These are phyloP conservation scores for Aphanomyces stellatus DNA, from an alignment of 352 stramenopile species.

Conservation along the genomic window DNA sequence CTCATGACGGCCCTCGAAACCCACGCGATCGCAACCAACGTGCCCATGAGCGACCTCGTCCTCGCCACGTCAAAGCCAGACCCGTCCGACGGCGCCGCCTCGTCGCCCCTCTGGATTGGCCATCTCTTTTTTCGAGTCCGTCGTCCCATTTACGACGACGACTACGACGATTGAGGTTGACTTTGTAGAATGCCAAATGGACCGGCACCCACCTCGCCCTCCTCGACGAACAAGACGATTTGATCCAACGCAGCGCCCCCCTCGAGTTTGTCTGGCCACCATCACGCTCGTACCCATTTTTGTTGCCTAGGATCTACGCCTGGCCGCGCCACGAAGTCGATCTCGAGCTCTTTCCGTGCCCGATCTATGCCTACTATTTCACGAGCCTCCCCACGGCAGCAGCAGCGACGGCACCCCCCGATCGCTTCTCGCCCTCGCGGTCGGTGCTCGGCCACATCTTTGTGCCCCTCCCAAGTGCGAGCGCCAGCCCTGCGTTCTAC, in stretches of 20 bases:
- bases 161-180: neutral
- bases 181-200: conserved; percentile 3
- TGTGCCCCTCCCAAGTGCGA: neutral
- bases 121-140: conserved; percentile 2
- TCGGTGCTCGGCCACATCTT: neutral
- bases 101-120: neutral
- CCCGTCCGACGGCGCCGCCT: neutral
- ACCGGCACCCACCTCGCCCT: neutral
- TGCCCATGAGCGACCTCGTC: neutral
- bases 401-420: too few relatives aligned
- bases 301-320: neutral
- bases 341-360: conserved; percentile 2
- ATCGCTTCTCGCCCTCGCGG: neutral
- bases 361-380: conserved; percentile 14
- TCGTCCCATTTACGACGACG: too few relatives aligned
- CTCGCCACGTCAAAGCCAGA: neutral
- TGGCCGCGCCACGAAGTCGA: neutral
- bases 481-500: neutral
- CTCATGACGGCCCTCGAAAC: neutral
- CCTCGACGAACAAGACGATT: neutral
- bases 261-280: neutral
- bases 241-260: neutral
- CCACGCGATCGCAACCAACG: neutral
- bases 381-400: neutral
- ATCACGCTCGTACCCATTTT: too few relatives aligned